phyloP scores from a whole-genome alignment of 1,284 basidiomycete species.

The Sutorius eximius region DNA sequence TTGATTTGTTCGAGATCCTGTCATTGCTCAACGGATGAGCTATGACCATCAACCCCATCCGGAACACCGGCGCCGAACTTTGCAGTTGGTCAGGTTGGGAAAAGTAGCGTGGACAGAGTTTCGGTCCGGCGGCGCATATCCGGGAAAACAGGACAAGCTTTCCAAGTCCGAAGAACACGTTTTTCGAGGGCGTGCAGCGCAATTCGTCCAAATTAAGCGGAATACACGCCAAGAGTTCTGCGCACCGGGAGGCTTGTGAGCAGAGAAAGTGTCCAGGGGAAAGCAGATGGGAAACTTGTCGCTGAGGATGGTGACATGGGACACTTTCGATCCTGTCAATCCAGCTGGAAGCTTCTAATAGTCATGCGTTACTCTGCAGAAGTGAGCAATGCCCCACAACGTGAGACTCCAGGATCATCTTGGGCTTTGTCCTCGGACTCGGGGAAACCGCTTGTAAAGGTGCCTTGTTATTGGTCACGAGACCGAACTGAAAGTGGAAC shows the following conservation, averaged over 20 bases:
- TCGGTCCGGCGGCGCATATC: neutral
- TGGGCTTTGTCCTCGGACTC: neutral
- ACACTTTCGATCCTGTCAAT: neutral
- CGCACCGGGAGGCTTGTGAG: neutral
- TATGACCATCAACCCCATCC: too few relatives aligned
- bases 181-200: too few relatives aligned
- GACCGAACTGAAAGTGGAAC: too few relatives aligned
- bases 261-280: neutral
- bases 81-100: too few relatives aligned
- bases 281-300: neutral
- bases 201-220: neutral
- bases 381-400: neutral
- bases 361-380: neutral
- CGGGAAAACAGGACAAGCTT: neutral
- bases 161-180: too few relatives aligned
- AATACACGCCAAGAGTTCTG: neutral
- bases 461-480: neutral
- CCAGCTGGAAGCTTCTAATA: neutral
- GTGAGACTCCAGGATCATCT: neutral
- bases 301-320: neutral
- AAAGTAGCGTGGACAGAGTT: too few relatives aligned
- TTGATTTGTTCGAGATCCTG: too few relatives aligned
- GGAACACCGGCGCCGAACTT: too few relatives aligned
- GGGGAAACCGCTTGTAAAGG: neutral
- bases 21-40: too few relatives aligned